These are phyloP conservation scores for Cymbopogon flexuosus DNA, from an alignment of 202 grass and related monocot species.

Conservation along the genomic window DNA sequence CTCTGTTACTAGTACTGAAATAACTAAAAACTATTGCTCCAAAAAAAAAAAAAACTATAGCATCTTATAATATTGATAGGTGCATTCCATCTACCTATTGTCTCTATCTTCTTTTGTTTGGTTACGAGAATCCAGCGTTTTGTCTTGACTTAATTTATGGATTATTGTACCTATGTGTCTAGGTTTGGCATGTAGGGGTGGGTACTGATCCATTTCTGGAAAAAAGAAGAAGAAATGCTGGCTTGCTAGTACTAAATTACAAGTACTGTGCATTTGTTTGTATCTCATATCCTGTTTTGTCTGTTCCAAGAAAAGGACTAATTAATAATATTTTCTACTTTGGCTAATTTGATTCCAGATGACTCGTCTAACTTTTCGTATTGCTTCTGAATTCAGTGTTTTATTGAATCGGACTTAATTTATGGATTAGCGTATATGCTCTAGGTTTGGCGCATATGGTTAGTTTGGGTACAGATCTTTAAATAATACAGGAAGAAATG, in stretches of 20 bases:
- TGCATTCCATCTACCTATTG: too few species aligned
- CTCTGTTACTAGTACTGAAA: not conserved
- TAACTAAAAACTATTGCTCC: not conserved
- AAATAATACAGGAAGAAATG: not conserved
- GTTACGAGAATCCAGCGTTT: not conserved
- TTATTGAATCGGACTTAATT: not conserved
- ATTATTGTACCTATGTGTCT: not conserved
- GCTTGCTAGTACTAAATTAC: not conserved
- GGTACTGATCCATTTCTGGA: not conserved
- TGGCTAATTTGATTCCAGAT: too few species aligned
- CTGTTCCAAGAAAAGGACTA: too few species aligned
- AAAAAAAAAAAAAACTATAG: too few species aligned
- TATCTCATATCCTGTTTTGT: not conserved
- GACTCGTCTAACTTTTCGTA: not conserved
- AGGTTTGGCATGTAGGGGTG: not conserved
- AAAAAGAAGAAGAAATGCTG: too few species aligned
- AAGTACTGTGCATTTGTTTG: not conserved
- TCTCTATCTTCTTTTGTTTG: too few species aligned
- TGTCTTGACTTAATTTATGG: too few species aligned
- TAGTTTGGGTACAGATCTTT: not conserved
- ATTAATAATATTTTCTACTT: not conserved
- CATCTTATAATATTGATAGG: not conserved
- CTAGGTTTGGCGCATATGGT: not conserved
- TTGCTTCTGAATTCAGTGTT: not conserved
- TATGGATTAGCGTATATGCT: not conserved